These are phyloP conservation scores for Ramalina intermedia DNA, from an alignment of 495 filamentous ascomycete genomes.

Conservation along the genomic window DNA sequence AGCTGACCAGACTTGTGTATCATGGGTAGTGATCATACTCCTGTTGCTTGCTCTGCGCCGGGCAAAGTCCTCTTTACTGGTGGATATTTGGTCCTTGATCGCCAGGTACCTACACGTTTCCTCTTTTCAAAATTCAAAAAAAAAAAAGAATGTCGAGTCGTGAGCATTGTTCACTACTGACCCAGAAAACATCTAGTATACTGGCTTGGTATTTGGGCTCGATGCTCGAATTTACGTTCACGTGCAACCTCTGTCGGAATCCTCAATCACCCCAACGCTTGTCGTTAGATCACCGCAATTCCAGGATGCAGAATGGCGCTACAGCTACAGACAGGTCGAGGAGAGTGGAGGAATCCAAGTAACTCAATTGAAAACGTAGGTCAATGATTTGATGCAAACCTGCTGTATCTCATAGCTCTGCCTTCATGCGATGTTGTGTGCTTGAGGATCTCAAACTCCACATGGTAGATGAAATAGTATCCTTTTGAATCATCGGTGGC, in stretches of 20 bases:
- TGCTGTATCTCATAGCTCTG: no score
- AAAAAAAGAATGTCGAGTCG: no score
- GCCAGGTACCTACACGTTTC: slow-evolving; percentile 19
- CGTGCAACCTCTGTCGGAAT: slow-evolving; percentile 46
- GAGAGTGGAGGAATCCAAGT: slow-evolving; percentile 64
- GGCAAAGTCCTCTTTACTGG: slow-evolving; percentile 93
- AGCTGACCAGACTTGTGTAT: no score
- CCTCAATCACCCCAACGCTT: slow-evolving; percentile 45
- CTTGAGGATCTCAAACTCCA: no score
- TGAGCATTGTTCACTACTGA: no score
- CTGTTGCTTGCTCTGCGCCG: slow-evolving; percentile 69
- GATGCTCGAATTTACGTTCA: slow-evolving; percentile 84
- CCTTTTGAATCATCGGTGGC: no score
- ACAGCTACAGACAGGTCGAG: slow-evolving; percentile 52
- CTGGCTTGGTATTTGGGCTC: slow-evolving; percentile 84
- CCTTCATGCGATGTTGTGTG: no score
- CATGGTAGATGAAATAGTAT: no score
- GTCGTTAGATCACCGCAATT: slow-evolving; percentile 89
- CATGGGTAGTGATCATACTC: no score
- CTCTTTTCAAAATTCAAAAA: no score
- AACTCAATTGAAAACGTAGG: slow-evolving; percentile 66
- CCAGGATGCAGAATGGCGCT: slow-evolving; percentile 69
- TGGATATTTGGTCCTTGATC: slow-evolving; percentile 88
- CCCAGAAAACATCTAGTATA: slow-evolving; percentile 31
- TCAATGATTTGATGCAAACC: not conserved